phyloP scores from a whole-genome alignment of 192 early-diverging fungal species.

The Helicostylum pulchrum region DNA sequence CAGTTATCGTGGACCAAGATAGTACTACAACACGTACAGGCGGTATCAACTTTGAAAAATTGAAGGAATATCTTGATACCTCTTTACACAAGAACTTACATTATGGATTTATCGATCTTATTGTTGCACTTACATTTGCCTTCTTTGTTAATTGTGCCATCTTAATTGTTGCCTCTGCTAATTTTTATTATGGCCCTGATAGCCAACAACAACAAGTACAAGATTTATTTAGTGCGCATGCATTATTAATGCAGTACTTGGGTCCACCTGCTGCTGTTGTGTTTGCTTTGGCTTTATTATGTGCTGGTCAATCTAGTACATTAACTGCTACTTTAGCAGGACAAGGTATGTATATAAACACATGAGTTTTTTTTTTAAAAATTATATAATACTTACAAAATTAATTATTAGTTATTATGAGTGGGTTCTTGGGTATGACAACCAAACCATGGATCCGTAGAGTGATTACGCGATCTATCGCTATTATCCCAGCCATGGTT shows the following conservation, averaged over 20 bases:
- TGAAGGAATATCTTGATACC: constrained; percentile 9
- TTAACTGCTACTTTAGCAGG: constrained; percentile 85
- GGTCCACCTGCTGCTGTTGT: constrained; percentile 60
- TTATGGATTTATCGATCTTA: constrained; percentile 63
- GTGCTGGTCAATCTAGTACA: constrained; percentile 73
- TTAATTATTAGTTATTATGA: constrained; percentile 59
- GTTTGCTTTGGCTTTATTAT: constrained; percentile 75
- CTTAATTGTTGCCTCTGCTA: constrained; percentile 72
- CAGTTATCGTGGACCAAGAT: not conserved
- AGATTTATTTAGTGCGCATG: constrained; percentile 66
- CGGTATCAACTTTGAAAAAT: constrained; percentile 3
- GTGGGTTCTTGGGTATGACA: constrained; percentile 66
- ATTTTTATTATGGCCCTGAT: constrained; percentile 55
- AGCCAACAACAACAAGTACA: constrained; percentile 37
- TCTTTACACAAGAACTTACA: constrained; percentile 20
- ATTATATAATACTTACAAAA: not conserved
- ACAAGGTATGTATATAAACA: constrained; percentile 36
- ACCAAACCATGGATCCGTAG: constrained; percentile 65
- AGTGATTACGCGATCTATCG: constrained; percentile 66
- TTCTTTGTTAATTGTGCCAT: constrained; percentile 78
- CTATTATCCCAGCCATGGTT: constrained; percentile 70
- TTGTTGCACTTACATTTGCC: constrained; percentile 66
- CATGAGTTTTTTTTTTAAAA: no score
- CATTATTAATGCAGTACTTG: constrained; percentile 54
- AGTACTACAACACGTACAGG: not conserved